These are phyloP conservation scores for Bacidia rubella DNA, from an alignment of 495 filamentous ascomycete genomes.

Conservation along the genomic window DNA sequence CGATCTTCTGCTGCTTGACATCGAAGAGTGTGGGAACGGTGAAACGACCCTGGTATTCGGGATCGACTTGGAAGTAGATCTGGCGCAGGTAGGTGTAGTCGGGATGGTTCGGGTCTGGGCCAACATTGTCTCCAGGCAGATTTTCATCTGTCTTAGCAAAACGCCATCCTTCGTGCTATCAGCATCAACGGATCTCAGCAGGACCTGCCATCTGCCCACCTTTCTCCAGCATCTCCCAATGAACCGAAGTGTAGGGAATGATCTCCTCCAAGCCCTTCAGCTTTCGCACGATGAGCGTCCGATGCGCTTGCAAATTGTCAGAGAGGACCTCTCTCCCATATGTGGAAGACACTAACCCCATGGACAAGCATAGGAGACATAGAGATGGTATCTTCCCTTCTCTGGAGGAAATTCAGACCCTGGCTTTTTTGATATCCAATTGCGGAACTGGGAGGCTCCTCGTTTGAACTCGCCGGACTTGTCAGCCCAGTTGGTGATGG, in stretches of 20 bases:
- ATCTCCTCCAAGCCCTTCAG: slow-evolving; percentile 56
- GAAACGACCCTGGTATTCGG: slow-evolving; percentile 44
- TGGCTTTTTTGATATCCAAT: slow-evolving; percentile 51
- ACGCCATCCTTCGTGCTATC: slow-evolving; percentile 50
- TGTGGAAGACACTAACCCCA: slow-evolving; percentile 38
- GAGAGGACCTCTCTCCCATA: neutral
- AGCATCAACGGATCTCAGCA: neutral
- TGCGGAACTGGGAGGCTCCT: slow-evolving; percentile 54
- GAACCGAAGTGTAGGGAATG: slow-evolving; percentile 50
- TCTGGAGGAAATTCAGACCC: slow-evolving; percentile 53
- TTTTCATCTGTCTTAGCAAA: slow-evolving; percentile 55
- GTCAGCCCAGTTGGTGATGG: slow-evolving; percentile 72
- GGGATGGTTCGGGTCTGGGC: slow-evolving; percentile 37
- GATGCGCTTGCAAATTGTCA: slow-evolving; percentile 36
- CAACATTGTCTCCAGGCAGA: slow-evolving; percentile 42
- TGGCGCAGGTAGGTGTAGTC: slow-evolving; percentile 44
- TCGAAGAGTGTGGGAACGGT: slow-evolving; percentile 53
- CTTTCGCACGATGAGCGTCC: slow-evolving; percentile 51
- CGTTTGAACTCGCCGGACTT: slow-evolving; percentile 87
- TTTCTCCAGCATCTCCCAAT: slow-evolving; percentile 52
- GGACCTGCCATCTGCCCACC: slow-evolving; percentile 23
- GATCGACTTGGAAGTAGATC: slow-evolving; percentile 47
- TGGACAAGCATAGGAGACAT: slow-evolving; percentile 61
- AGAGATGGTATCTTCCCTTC: slow-evolving; percentile 56
- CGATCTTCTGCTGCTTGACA: slow-evolving; percentile 42